phyloP scores from a whole-genome alignment of 345 rosid genomes.

The Hibiscus syriacus region DNA sequence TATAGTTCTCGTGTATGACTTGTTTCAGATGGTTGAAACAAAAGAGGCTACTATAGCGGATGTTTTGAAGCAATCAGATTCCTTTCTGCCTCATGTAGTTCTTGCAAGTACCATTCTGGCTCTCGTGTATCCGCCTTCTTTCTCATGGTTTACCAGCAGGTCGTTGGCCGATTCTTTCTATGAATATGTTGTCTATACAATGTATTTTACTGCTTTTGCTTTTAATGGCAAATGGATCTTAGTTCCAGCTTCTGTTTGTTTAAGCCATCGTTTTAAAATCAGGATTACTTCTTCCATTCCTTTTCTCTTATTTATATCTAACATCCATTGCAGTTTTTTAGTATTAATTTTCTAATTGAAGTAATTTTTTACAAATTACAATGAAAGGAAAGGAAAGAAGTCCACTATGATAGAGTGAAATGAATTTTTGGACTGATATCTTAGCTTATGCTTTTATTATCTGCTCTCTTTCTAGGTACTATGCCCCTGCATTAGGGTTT shows the following conservation, averaged over 20 bases:
- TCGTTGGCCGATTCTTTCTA: conserved; percentile 13
- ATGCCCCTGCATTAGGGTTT: conserved; percentile 91
- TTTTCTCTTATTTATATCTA: not conserved
- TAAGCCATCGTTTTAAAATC: not conserved
- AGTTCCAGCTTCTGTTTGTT: not conserved
- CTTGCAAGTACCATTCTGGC: conserved; percentile 85
- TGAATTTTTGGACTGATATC: not conserved
- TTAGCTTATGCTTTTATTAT: conserved; percentile 5
- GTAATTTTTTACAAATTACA: too few species aligned
- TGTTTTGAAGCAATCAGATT: conserved; percentile 66
- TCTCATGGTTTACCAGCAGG: conserved; percentile 95
- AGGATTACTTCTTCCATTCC: not conserved
- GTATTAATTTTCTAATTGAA: not conserved
- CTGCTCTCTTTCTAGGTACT: conserved; percentile 52
- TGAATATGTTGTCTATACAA: conserved; percentile 1
- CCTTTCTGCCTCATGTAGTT: conserved; percentile 77
- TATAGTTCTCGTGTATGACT: conserved; percentile 3
- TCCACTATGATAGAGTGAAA: not conserved
- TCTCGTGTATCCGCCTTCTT: conserved; percentile 85
- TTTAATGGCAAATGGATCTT: not conserved
- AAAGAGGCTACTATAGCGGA: conserved; percentile 35
- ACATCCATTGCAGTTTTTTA: not conserved
- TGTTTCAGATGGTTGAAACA: conserved; percentile 27
- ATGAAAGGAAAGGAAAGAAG: too few species aligned
- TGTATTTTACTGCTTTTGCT: not conserved